Evolutionary conservation across 169 alveolate genomes (phyloP).

Genomic region (Eimeria acervulina): DNA sequence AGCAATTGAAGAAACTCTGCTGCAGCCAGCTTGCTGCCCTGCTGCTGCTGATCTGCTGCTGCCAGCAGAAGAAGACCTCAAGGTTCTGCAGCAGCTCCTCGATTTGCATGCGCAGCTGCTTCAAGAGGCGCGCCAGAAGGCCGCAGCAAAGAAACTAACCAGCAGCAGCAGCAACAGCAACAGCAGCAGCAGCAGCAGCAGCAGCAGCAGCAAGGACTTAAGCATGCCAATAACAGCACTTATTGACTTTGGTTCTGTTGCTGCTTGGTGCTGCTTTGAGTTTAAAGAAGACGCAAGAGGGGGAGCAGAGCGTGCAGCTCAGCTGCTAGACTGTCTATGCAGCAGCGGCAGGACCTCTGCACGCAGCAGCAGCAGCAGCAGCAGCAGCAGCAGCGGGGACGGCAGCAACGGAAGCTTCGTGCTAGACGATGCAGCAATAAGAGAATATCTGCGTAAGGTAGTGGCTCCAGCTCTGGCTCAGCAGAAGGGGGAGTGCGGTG

Average conservation of each 20-base stretch:
- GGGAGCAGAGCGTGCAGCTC: neutral
- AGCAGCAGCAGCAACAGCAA: conserved; percentile 30
- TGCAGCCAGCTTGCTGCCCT: conserved; percentile 40
- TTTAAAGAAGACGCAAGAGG: neutral
- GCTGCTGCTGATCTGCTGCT: conserved; percentile 12
- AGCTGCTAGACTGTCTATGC: conserved; percentile 48
- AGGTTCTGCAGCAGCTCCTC: conserved; percentile 65
- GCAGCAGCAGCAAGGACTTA: conserved; percentile 21
- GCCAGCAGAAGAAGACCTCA: conserved; percentile 71
- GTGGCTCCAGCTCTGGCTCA: conserved; percentile 12
- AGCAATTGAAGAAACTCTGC: conserved; percentile 55
- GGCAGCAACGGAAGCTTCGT: conserved; percentile 28
- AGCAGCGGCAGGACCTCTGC: conserved; percentile 38
- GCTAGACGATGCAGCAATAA: neutral
- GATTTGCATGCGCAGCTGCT: conserved; percentile 61
- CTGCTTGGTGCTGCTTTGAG: conserved; percentile 77
- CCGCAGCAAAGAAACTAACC: conserved; percentile 10
- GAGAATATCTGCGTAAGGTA: neutral
- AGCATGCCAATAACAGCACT: conserved; percentile 71
- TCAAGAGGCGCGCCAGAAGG: neutral
- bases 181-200: conserved; percentile 43
- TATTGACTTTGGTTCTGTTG: conserved; percentile 76
- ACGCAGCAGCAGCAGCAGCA: conserved; percentile 46
- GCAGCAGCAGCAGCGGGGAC: conserved; percentile 53
- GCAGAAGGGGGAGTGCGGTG: neutral